Evolutionary conservation across 768 basidiomycete species (phyloP).

Genomic region (Suillus cothurnatus): DNA sequence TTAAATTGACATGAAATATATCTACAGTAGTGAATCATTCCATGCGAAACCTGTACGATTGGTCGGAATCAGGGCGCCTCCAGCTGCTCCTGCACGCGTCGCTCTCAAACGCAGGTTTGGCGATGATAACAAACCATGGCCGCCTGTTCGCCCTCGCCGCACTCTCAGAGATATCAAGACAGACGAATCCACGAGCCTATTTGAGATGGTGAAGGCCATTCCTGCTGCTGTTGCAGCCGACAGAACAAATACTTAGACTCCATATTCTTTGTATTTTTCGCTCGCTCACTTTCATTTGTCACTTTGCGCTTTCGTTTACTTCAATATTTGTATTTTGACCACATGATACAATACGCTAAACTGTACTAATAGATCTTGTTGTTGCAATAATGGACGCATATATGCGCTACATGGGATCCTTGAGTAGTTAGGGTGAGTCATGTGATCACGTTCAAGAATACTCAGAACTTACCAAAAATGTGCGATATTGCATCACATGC

Average conservation of each 20-base stretch:
- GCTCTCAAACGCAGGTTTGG: neutral
- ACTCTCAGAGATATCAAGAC: neutral
- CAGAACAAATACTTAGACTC: neutral
- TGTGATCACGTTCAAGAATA: no score
- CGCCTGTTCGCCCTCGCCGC: neutral
- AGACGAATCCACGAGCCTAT: neutral
- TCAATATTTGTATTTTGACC: no score
- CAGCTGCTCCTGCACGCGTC: neutral
- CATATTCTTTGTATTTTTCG: no score
- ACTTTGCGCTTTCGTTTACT: no score
- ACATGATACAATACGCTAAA: no score
- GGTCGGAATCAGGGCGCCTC: neutral
- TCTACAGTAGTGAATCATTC: neutral
- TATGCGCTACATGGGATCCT: no score
- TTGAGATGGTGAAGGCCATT: neutral
- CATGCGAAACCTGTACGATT: neutral
- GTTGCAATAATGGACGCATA: no score
- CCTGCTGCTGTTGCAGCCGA: neutral
- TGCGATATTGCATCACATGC: no score
- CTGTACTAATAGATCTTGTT: no score
- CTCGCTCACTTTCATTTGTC: no score
- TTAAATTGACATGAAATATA: neutral
- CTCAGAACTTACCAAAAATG: no score
- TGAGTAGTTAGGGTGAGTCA: no score
- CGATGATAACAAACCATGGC: neutral